Conservation (phyloP, 257 asterid species). For the Henckelia pumila region DNA sequence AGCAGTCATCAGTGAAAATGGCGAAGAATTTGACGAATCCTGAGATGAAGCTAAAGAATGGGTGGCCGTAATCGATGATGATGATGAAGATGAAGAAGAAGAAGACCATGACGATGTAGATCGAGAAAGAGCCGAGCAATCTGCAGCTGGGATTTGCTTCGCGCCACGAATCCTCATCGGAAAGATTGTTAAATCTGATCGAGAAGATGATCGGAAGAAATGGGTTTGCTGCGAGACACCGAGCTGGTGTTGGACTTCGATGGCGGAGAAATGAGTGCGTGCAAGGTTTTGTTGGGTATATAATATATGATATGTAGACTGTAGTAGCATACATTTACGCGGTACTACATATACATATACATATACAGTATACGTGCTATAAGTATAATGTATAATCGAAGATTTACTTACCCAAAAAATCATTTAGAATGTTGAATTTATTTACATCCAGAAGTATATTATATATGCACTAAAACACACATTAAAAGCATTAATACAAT, state of each 20-base stretch:
- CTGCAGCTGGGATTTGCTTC: slow-evolving; percentile 1
- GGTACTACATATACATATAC: not conserved
- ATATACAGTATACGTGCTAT: too few relatives aligned
- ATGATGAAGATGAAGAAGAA: slow-evolving; percentile 43
- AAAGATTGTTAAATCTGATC: not conserved
- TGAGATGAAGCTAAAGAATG: slow-evolving; percentile 50
- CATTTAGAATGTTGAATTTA: too few relatives aligned
- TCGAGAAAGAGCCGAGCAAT: slow-evolving; percentile 21
- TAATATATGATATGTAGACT: too few relatives aligned
- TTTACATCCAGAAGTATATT: too few relatives aligned
- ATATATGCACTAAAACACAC: too few relatives aligned
- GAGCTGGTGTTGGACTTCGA: slow-evolving; percentile 15
- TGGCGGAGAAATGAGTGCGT: not conserved
- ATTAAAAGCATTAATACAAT: too few relatives aligned
- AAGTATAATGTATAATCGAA: too few relatives aligned
- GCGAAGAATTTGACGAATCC: slow-evolving; percentile 44
- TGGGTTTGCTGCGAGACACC: slow-evolving; percentile 11
- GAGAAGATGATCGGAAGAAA: slow-evolving; percentile 1
- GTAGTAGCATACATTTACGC: not conserved
- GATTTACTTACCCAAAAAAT: too few relatives aligned
- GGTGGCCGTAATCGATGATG: slow-evolving; percentile 45
- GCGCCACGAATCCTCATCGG: slow-evolving; percentile 37
- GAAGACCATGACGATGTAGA: slow-evolving; percentile 26
- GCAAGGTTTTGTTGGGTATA: not conserved
- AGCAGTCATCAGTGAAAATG: slow-evolving; percentile 23